Conservation (phyloP, 352 stramenopile genomes). For the Phytophthora cactorum region DNA sequence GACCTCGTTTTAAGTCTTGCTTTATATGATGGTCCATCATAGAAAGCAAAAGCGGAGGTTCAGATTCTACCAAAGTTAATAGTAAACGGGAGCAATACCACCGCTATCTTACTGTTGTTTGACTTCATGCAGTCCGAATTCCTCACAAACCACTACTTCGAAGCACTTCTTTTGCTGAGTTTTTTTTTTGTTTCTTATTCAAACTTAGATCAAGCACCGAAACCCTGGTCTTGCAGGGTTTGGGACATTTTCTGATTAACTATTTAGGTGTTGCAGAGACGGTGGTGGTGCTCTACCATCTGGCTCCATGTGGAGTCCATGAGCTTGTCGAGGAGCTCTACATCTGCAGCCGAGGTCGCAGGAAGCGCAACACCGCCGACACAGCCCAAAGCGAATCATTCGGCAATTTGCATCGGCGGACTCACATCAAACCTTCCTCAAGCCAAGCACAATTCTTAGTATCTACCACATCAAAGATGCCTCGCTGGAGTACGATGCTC, state of each 20-base stretch:
- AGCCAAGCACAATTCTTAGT: not conserved
- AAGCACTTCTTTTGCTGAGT: no score
- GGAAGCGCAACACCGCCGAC: slow-evolving; percentile 6
- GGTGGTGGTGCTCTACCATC: slow-evolving; percentile 20
- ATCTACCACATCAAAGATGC: slow-evolving; percentile 11
- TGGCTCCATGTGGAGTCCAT: slow-evolving; percentile 1
- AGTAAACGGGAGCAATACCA: no score
- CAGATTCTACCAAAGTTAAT: not conserved
- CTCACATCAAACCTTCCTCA: slow-evolving; percentile 10
- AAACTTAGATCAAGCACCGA: not conserved
- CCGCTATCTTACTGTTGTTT: no score
- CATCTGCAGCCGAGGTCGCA: not conserved
- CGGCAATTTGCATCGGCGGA: slow-evolving; percentile 13
- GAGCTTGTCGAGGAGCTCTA: slow-evolving; percentile 2
- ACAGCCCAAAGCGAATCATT: slow-evolving; percentile 2
- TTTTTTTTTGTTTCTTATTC: not conserved
- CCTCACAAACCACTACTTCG: no score
- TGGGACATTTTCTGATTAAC: slow-evolving; percentile 27
- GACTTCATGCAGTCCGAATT: no score
- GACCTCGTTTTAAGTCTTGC: no score
- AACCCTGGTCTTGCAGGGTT: not conserved
- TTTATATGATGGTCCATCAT: no score
- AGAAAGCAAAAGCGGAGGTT: not conserved
- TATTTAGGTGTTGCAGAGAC: slow-evolving; percentile 17
- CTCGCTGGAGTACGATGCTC: slow-evolving; percentile 14